Evolutionary conservation across 1,139 yeast genomes (phyloP), one percentile per base, ranked within the genome.

Genomic region (Kodamaea ohmeri): DNA sequence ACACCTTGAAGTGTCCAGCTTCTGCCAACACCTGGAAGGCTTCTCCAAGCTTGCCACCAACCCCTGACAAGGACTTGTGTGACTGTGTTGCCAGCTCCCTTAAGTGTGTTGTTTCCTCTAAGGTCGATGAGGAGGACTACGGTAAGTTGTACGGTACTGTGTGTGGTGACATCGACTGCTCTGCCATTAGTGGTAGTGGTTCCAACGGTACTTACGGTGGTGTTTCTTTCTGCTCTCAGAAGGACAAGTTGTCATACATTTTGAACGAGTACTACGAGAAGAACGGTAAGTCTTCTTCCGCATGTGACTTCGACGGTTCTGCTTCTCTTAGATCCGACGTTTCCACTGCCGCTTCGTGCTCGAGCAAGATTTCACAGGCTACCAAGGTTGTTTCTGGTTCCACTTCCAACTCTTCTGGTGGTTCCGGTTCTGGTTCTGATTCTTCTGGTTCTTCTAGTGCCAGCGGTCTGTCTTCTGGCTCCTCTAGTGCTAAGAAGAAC

Each of bases 251-350:
- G 48, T 60, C 69, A 34, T 69, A 53, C 46, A 63, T 67, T 21
- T 57, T 70, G 50, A 65, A 70, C 56, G 54, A 57, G 35, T 71
- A 68, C 60, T 71, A 68, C 53, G 45, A 56, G 37, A 49, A 52
- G 21, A 56, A 67, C 40, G 61, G 53, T 34, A 55, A 53, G 43
- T 44, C 44, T 20, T 30, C 45, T 2, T 51, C 59, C 36, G 73
- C 73, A 40, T 71, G 76, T 61, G 61, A 63, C 48, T 70, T 68
- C 47, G 46, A 50, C 31, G 76, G 76, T 27, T 59, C 67, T 38
- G 76, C 74, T 22, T 51, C 68, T 12, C 48, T 63, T 25, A 58
- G 63, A 41, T 38, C 36, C 30, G 35, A 41, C 28, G 58, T 67
- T 11, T 52, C 55, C 27, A 48, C 60, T 27, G 62, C 61, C 38